Conservation (phyloP, 768 basidiomycete species). For the Boletus sensibilis region DNA sequence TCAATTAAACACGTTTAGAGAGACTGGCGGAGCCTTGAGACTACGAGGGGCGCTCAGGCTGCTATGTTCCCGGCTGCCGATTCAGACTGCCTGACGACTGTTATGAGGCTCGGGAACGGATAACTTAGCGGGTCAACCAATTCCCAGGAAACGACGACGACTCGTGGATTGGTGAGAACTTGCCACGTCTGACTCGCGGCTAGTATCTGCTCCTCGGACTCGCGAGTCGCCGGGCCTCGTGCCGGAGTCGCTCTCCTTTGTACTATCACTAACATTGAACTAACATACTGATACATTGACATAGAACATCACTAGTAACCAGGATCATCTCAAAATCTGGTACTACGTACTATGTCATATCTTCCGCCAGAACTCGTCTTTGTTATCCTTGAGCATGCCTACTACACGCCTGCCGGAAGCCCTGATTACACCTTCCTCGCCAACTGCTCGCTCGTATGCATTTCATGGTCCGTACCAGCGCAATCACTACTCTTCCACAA, state of each 20-base stretch:
- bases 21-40: background rate
- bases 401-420: constrained; percentile 20
- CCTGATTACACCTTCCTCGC: constrained; percentile 22
- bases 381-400: constrained; percentile 23
- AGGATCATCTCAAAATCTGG: background rate
- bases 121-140: background rate
- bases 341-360: constrained; percentile 8
- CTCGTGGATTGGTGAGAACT: background rate
- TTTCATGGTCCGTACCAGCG: constrained; percentile 28
- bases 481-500: constrained; percentile 32
- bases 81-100: background rate
- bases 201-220: background rate
- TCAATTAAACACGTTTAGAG: background rate
- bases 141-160: background rate
- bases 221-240: background rate
- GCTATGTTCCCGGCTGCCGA: background rate
- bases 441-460: constrained; percentile 28
- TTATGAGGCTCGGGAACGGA: background rate
- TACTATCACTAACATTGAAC: background rate
- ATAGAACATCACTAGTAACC: background rate
- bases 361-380: constrained; percentile 27
- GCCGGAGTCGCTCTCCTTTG: background rate
- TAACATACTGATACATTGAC: background rate
- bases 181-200: background rate
- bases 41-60: background rate